phyloP scores from a whole-genome alignment of 257 asterid species.

The Verbascum thapsus region DNA sequence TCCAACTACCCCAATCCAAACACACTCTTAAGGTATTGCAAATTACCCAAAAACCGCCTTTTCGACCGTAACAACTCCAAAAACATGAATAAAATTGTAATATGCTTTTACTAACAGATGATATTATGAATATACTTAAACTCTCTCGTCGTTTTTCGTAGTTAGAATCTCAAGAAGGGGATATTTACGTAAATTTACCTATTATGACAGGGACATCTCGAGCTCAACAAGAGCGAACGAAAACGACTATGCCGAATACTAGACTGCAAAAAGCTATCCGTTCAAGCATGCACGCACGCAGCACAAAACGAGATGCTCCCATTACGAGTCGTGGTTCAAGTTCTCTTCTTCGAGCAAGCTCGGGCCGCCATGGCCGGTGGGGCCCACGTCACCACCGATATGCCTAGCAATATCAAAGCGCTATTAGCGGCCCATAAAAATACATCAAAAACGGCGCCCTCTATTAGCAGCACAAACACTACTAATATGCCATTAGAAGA shows the following conservation, averaged over 20 bases:
- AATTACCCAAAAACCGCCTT: too few relatives aligned
- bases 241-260: slow-evolving; percentile 66
- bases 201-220: slow-evolving; percentile 87
- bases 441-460: slow-evolving; percentile 41
- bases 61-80: too few relatives aligned
- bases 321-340: slow-evolving; percentile 80
- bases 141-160: too few relatives aligned
- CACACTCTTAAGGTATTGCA: too few relatives aligned
- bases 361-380: slow-evolving; percentile 68
- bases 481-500: slow-evolving; percentile 50
- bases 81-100: too few relatives aligned
- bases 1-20: too few relatives aligned
- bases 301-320: slow-evolving; percentile 94
- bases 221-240: slow-evolving; percentile 73
- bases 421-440: slow-evolving; percentile 50
- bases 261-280: slow-evolving; percentile 77
- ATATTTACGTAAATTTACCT: too few relatives aligned
- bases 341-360: slow-evolving; percentile 92
- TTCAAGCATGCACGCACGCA: slow-evolving; percentile 84
- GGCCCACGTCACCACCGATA: slow-evolving; percentile 56
- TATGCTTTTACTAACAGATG: too few relatives aligned
- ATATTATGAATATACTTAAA: too few relatives aligned
- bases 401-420: slow-evolving; percentile 75
- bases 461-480: slow-evolving; percentile 35
- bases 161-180: too few relatives aligned